Base-by-base conservation (phyloP, 176 grass and related monocot species). In the Eleusine coracana region DNA sequence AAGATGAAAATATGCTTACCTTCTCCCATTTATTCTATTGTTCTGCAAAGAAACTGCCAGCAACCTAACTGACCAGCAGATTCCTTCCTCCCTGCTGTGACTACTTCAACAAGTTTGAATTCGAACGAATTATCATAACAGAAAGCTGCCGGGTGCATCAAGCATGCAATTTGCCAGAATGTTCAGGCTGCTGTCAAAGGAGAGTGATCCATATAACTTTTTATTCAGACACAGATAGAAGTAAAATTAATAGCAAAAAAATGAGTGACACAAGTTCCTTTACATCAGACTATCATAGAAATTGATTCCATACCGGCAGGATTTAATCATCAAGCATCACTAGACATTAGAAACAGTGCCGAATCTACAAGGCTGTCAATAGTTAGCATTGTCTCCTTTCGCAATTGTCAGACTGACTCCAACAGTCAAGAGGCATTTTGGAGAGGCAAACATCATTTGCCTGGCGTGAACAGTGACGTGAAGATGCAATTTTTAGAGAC, bases 21-120 rank as follows among this genome's bases (percentile, higher is more conserved):
- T 86, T 90, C 80, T 37, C 84, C 88, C 88, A 90, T 90, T 79
- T 83, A 60, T 63, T 74, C 74, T 37, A 62, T 17, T 78, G 44
- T 21, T 81, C 41, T 62, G 34, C 17, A 74, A 64, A 69, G 31
- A 75, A 51, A 31, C 7, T 61, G 25, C 67, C 56, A 73, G 64
- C 13, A 42, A 52, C 39, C 23, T 74, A 37, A 23, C 51, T 63
- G 50, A 7, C 14, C 28, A 62, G 18, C 6, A 63, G 68, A 70
- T 74, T 78, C 31, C 68, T 74, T 78, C 31, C 68, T 68, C 41
- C 61, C 38, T 62, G 68, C 2, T 0, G 31, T 82, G 49, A 76
- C 50, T 74, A 71, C 4, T 21, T 74, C n/a, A 80, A 58, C 42
- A 66, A 73, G 21, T 59, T 68, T 40, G 10, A 18, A 63, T 29